Conservation (phyloP, 2,329 filamentous ascomycete genomes). For the Diaporthe sp. region DNA sequence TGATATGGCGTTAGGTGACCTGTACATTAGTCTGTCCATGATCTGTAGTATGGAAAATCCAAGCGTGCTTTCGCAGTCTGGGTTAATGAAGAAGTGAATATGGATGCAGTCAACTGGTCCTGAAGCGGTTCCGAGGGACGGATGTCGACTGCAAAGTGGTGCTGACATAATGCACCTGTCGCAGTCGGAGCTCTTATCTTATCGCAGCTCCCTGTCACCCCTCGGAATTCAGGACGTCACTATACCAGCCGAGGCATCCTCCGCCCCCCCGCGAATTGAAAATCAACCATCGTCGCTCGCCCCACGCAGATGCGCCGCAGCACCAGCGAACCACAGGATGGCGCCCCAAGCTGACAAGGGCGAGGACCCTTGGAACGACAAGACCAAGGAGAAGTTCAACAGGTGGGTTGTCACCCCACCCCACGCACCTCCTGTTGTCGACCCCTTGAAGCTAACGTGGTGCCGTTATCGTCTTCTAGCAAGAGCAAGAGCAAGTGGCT, state of each 20-base stretch:
- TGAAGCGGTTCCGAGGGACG: not conserved
- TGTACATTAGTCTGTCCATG: not conserved
- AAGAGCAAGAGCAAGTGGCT: constrained; percentile 91
- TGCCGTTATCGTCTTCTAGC: constrained; percentile 55
- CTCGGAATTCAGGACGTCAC: constrained; percentile 28
- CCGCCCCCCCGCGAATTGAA: too few species aligned
- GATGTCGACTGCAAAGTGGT: not conserved
- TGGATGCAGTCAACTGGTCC: not conserved
- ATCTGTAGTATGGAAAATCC: not conserved
- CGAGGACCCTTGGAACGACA: constrained; percentile 63
- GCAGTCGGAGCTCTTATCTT: not conserved
- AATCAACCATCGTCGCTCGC: not conserved
- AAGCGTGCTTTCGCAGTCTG: not conserved
- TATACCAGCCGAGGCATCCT: not conserved
- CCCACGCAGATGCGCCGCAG: constrained; percentile 25
- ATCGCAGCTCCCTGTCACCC: constrained; percentile 2
- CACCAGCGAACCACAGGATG: constrained; percentile 28
- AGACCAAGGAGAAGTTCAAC: constrained; percentile 73
- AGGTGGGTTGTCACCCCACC: constrained; percentile 55
- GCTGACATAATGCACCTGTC: constrained; percentile 14
- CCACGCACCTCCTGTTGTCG: too few species aligned
- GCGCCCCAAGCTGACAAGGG: constrained; percentile 29
- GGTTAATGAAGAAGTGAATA: not conserved
- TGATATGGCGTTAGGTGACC: not conserved
- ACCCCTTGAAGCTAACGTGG: not conserved